Evolutionary conservation across 306 rosid genomes (phyloP), one percentile per base, ranked within the genome.

Genomic region (Inga laurina): DNA sequence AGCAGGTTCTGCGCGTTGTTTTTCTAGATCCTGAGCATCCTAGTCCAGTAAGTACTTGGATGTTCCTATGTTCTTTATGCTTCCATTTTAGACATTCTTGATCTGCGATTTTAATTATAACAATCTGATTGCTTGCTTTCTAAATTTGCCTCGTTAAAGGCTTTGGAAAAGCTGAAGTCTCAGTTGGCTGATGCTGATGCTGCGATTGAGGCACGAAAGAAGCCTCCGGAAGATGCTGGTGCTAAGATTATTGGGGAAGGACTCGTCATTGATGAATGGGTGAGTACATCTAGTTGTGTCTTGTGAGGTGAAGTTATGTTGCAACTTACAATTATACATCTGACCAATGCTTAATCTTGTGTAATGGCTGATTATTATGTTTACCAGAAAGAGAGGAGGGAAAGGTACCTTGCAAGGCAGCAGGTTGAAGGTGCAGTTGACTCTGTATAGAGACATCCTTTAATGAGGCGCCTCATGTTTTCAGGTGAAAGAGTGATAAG

Each of bases 221-320:
- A 94, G 77, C 97, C 92, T 41, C 85, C 88, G 2, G 98, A 94
- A 83, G 97, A 91, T 65, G 49, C 93, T 8, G 97, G 97, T 74
- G 91, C 94, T 66, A 91, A 82, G 84, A 91, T 92, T 54, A 90
- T 94, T 13, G 97, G 98, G 73, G 97, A 94, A 84, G 98, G 98
- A 73, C 98, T 96, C 10, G 99, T 96, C 66, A 96, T 96, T 79
- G 98, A 96, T 79, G 98, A 96, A 91, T 94, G 98, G 98, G 98
- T 93, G 74, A 86, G 93, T 87, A 30, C 73, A 19, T 77, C 37
- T 75, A 76, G 24, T 46, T 35, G 13, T 39, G 41, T 27, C 37
- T 62, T 62, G 21, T 8, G 5, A 13, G n/a, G 30, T 34, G 45
- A 46, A 7, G 16, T n/a, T 24, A 52, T 13, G 44, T 56, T 48